phyloP scores from a whole-genome alignment of 768 basidiomycete species.

The Termitomyces sp. region DNA sequence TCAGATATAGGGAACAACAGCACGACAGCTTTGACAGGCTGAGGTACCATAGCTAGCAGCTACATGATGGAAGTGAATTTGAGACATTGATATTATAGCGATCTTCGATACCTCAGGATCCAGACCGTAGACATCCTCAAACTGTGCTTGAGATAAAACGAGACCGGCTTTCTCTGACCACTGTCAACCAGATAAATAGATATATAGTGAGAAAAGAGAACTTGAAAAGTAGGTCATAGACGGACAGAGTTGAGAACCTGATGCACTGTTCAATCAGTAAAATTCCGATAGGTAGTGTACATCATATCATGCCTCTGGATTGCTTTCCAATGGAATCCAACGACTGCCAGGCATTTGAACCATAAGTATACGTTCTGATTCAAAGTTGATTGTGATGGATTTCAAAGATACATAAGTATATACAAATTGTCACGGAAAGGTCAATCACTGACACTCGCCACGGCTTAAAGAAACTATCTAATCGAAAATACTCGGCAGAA shows the following conservation, averaged over 20 bases:
- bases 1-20: slow-evolving; percentile 78
- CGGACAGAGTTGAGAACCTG: slow-evolving; percentile 50
- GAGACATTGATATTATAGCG: background rate
- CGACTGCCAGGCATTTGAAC: slow-evolving; percentile 20
- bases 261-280: background rate
- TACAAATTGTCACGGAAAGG: slow-evolving; percentile 3
- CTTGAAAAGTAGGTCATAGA: background rate
- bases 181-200: slow-evolving; percentile 25
- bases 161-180: slow-evolving; percentile 75
- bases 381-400: background rate
- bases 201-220: background rate
- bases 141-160: slow-evolving; percentile 43
- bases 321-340: slow-evolving; percentile 84
- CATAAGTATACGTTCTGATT: background rate
- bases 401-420: slow-evolving; percentile 1
- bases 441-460: background rate
- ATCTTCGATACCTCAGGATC: slow-evolving; percentile 52
- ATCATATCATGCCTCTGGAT: slow-evolving; percentile 40
- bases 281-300: background rate
- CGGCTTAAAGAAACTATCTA: slow-evolving; percentile 1
- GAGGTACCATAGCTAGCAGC: slow-evolving; percentile 67
- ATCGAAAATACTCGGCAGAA: background rate
- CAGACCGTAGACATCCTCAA: slow-evolving; percentile 72
- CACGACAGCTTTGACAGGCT: slow-evolving; percentile 80
- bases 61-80: slow-evolving; percentile 24